These are phyloP conservation scores for Nakazawaea peltata DNA, from an alignment of 805 yeast species.

Conservation along the genomic window DNA sequence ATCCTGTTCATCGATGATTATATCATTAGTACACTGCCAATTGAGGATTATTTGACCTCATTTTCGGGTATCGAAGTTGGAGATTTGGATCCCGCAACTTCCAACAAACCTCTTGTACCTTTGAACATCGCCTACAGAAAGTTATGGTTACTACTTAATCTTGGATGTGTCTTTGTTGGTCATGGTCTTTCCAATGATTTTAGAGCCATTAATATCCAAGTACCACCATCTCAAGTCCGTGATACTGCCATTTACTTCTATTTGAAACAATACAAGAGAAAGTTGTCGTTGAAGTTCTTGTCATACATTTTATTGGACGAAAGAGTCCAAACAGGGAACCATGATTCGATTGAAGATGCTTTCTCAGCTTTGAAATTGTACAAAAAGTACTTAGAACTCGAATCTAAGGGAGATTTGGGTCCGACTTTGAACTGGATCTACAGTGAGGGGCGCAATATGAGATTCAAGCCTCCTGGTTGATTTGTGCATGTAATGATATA, in stretches of 20 bases:
- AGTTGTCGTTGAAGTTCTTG: slow-evolving; percentile 75
- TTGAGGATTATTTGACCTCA: slow-evolving; percentile 81
- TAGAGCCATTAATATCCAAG: slow-evolving; percentile 84
- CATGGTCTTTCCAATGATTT: slow-evolving; percentile 91
- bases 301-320: slow-evolving; percentile 71
- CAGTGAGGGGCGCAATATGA: slow-evolving; percentile 51
- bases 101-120: slow-evolving; percentile 65
- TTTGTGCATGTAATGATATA: not conserved
- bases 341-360: slow-evolving; percentile 97
- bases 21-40: slow-evolving; percentile 61
- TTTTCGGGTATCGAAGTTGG: slow-evolving; percentile 94
- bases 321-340: slow-evolving; percentile 86
- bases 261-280: slow-evolving; percentile 66
- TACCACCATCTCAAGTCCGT: slow-evolving; percentile 77
- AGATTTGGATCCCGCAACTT: slow-evolving; percentile 66
- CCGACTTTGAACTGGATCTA: slow-evolving; percentile 58
- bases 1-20: slow-evolving; percentile 90
- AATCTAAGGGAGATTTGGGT: slow-evolving; percentile 51
- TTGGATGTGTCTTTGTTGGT: slow-evolving; percentile 91
- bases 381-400: slow-evolving; percentile 59
- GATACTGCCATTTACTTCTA: slow-evolving; percentile 83
- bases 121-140: slow-evolving; percentile 79
- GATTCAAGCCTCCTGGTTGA: slow-evolving; percentile 45
- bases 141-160: slow-evolving; percentile 81
- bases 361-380: slow-evolving; percentile 74